A percentile compares a stretch with the other conserved stretches of the same genome.
Conservation (phyloP, 176 grass and related monocot genomes). For the Carex pumila region DNA sequence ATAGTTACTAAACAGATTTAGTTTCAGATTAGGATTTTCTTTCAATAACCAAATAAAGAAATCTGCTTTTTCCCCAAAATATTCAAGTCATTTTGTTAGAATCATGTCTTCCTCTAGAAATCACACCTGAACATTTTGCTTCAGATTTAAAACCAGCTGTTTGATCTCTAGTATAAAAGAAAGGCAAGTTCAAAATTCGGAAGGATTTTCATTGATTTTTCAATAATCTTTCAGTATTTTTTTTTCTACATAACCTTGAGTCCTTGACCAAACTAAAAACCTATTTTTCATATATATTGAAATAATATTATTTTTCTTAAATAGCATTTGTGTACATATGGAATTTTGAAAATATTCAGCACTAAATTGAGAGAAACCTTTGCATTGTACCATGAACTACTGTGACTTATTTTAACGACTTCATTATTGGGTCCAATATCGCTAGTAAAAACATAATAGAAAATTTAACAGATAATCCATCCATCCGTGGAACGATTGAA, state of each 20-base stretch:
- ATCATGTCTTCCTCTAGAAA: not conserved
- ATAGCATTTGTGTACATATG: not conserved
- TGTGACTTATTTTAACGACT: not conserved
- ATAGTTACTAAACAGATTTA: not conserved
- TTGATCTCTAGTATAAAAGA: not conserved
- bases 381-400: not conserved
- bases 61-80: not conserved
- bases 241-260: not conserved
- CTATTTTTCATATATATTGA: not conserved
- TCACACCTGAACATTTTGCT: not conserved
- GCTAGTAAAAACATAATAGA: not conserved
- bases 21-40: not conserved
- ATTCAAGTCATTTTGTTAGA: not conserved
- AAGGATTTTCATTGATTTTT: not conserved
- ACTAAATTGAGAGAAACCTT: not conserved
- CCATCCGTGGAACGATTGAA: not conserved
- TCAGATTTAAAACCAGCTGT: not conserved
- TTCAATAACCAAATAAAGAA: not conserved
- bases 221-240: not conserved
- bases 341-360: not conserved
- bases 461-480: no score
- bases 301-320: not conserved
- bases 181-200: not conserved
- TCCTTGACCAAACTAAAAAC: not conserved
- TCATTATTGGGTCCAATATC: not conserved